Evolutionary conservation across 75 land plant genomes (phyloP).

Genomic region (Cupressus sempervirens): DNA sequence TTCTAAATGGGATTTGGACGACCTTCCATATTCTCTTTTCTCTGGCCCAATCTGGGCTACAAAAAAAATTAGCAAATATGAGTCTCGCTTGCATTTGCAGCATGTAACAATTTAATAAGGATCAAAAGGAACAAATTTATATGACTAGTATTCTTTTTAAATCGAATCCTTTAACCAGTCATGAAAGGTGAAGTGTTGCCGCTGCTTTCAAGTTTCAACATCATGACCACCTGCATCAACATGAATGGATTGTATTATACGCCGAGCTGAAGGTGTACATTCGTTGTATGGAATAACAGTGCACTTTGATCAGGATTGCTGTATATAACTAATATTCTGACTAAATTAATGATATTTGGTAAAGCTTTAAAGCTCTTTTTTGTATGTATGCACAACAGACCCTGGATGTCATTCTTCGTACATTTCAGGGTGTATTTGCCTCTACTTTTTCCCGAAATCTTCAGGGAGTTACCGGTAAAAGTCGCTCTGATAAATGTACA

Average conservation of each 20-base stretch:
- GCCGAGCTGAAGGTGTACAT: neutral
- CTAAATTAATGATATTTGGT: neutral
- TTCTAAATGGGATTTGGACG: neutral
- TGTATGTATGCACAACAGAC: neutral
- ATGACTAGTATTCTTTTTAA: neutral
- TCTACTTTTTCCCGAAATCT: neutral
- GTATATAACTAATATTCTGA: neutral
- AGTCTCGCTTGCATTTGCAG: neutral
- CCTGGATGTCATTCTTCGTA: neutral
- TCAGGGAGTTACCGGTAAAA: neutral
- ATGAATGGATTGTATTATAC: neutral
- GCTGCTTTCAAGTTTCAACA: neutral
- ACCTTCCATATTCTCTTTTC: neutral
- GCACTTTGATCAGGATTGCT: neutral
- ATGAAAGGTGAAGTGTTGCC: slow-evolving; percentile 2
- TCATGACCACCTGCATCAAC: neutral
- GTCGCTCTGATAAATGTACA: neutral
- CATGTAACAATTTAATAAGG: neutral
- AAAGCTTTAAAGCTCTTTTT: neutral
- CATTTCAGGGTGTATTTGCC: neutral
- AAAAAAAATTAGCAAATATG: neutral
- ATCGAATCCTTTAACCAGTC: neutral
- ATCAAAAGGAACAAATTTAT: neutral
- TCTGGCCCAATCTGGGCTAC: too few species aligned
- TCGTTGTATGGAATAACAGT: neutral